A percentile compares a stretch with the other conserved stretches of the same genome.
Conservation (phyloP, 2,329 filamentous ascomycete species). For the Fusarium incarnatum region DNA sequence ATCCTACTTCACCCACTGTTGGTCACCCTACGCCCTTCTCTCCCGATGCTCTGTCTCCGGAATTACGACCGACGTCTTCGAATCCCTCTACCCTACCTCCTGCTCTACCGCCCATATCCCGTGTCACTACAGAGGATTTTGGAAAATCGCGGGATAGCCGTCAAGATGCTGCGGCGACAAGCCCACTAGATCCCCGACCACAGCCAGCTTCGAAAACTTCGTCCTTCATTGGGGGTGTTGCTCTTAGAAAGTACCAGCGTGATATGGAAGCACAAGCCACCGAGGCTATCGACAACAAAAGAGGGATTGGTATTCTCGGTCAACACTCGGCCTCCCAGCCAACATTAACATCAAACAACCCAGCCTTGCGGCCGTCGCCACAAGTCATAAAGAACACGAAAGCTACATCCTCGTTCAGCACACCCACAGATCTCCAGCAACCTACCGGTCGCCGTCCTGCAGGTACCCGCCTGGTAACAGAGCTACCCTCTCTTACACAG, state of each 20-base stretch:
- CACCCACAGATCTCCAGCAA: slow-evolving; percentile 62
- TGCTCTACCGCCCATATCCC: slow-evolving; percentile 62
- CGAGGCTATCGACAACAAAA: slow-evolving; percentile 35
- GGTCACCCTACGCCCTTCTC: slow-evolving; percentile 56
- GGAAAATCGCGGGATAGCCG: slow-evolving; percentile 40
- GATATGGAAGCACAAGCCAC: slow-evolving; percentile 48
- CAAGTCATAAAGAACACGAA: slow-evolving; percentile 48
- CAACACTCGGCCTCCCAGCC: slow-evolving; percentile 38
- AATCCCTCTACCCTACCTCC: slow-evolving; percentile 58
- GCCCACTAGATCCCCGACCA: slow-evolving; percentile 40
- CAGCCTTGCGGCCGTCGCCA: slow-evolving; percentile 44
- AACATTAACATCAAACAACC: slow-evolving; percentile 36
- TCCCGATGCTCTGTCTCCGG: slow-evolving; percentile 55
- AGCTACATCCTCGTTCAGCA: slow-evolving; percentile 56
- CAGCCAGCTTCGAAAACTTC: slow-evolving; percentile 50
- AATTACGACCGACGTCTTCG: slow-evolving; percentile 52
- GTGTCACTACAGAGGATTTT: slow-evolving; percentile 59
- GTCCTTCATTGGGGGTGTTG: slow-evolving; percentile 67
- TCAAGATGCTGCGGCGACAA: slow-evolving; percentile 43
- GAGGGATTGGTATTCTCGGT: slow-evolving; percentile 24
- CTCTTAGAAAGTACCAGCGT: slow-evolving; percentile 63
- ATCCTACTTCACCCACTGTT: slow-evolving; percentile 54
- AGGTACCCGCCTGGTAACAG: slow-evolving; percentile 55
- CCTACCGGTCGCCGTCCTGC: slow-evolving; percentile 57
- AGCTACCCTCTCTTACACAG: slow-evolving; percentile 51